Evolutionary conservation across 495 filamentous ascomycete species (phyloP).

Genomic region (Talaromyces borbonicus): DNA sequence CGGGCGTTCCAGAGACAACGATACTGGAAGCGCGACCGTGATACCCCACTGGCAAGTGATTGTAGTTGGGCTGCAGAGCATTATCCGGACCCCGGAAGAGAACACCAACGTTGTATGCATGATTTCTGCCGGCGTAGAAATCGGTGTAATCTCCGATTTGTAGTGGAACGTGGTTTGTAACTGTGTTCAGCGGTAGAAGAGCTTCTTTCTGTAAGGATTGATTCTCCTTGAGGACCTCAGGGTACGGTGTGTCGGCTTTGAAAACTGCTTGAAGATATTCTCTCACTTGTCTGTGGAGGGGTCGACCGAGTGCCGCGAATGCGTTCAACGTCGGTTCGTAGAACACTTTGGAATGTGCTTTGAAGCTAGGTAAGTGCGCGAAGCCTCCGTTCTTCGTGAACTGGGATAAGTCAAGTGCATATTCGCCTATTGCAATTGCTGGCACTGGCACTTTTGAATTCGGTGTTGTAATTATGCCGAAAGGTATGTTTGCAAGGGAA

Average conservation of each 20-base stretch:
- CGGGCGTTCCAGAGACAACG: conserved; percentile 62
- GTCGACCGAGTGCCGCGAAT: conserved; percentile 69
- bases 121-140: conserved; percentile 88
- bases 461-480: conserved; percentile 70
- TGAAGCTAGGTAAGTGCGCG: conserved; percentile 45
- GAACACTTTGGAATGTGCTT: conserved; percentile 52
- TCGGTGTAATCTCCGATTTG: conserved; percentile 93
- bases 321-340: conserved; percentile 63
- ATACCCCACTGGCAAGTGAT: conserved; percentile 81
- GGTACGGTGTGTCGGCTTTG: conserved; percentile 45
- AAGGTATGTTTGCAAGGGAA: conserved; percentile 83
- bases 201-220: conserved; percentile 38
- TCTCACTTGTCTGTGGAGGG: conserved; percentile 62
- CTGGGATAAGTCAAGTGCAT: conserved; percentile 64
- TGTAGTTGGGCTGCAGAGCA: conserved; percentile 85
- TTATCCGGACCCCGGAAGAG: conserved; percentile 76
- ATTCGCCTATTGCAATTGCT: conserved; percentile 70
- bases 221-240: conserved; percentile 50
- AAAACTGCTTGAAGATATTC: conserved; percentile 66
- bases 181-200: conserved; percentile 45
- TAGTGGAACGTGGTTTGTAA: conserved; percentile 73
- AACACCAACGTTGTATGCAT: conserved; percentile 71
- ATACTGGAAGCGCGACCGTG: conserved; percentile 75
- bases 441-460: conserved; percentile 45
- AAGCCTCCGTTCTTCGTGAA: conserved; percentile 55